These are phyloP conservation scores for Lantana camara DNA, from an alignment of 257 asterid species.

Conservation along the genomic window DNA sequence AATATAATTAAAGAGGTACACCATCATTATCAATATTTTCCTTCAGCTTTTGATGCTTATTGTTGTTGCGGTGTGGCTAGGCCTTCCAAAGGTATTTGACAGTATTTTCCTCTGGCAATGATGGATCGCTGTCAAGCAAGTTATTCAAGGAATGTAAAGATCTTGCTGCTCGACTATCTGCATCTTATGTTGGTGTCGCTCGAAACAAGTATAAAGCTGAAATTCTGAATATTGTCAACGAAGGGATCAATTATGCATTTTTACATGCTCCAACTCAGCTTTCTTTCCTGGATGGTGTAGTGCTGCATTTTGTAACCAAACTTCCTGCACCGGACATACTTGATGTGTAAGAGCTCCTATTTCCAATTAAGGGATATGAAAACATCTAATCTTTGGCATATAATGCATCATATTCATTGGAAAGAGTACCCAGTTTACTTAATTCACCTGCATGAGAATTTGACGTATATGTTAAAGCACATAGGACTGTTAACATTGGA, in stretches of 20 bases:
- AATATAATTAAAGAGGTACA: slow-evolving; percentile 5
- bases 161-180: slow-evolving; percentile 86
- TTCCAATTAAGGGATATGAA: slow-evolving; percentile 11
- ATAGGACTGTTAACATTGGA: not conserved
- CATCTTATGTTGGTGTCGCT: slow-evolving; percentile 73
- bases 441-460: not conserved
- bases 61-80: slow-evolving; percentile 43
- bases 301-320: slow-evolving; percentile 81
- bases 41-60: slow-evolving; percentile 19
- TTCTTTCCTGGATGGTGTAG: slow-evolving; percentile 78
- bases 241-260: slow-evolving; percentile 82
- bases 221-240: slow-evolving; percentile 66
- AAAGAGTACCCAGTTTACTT: not conserved
- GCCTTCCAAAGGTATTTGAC: slow-evolving; percentile 62
- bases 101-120: slow-evolving; percentile 50
- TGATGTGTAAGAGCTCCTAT: slow-evolving; percentile 67
- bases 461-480: not conserved
- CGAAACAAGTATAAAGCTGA: slow-evolving; percentile 78
- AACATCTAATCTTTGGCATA: not conserved
- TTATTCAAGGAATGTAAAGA: slow-evolving; percentile 76
- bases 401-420: not conserved
- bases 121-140: slow-evolving; percentile 54
- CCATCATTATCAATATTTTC: slow-evolving; percentile 1
- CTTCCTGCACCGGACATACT: slow-evolving; percentile 81
- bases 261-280: slow-evolving; percentile 78